phyloP scores from a whole-genome alignment of 257 asterid genomes.

The Eustoma russellianum region DNA sequence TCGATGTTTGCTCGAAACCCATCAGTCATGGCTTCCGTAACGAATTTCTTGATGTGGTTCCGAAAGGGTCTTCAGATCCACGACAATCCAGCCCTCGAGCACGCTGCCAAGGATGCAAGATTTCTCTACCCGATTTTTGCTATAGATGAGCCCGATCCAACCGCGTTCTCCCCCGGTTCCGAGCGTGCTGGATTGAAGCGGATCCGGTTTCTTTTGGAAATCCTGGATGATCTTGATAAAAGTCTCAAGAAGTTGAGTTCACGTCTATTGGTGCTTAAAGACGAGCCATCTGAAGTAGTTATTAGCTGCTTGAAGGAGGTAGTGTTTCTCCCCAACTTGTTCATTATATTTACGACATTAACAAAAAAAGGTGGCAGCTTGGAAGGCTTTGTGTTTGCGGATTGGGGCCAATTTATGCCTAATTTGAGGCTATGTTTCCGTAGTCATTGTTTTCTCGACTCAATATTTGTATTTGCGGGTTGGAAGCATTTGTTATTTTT shows the following conservation, averaged over 20 bases:
- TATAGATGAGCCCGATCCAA: slow-evolving; percentile 77
- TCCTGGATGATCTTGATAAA: slow-evolving; percentile 65
- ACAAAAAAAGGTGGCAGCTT: background rate
- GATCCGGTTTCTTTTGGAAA: slow-evolving; percentile 68
- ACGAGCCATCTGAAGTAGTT: slow-evolving; percentile 68
- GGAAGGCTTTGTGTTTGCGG: too few species aligned
- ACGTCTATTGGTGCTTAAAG: slow-evolving; percentile 76
- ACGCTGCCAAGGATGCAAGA: slow-evolving; percentile 49
- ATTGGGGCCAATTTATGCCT: too few species aligned
- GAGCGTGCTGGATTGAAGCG: slow-evolving; percentile 71
- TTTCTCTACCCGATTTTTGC: slow-evolving; percentile 77
- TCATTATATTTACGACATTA: background rate
- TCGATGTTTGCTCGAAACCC: background rate
- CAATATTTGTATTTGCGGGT: too few species aligned
- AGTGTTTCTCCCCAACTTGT: background rate
- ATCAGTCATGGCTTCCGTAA: slow-evolving; percentile 38
- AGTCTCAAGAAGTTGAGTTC: slow-evolving; percentile 64
- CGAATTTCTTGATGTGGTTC: slow-evolving; percentile 79
- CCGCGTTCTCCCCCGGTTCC: slow-evolving; percentile 64
- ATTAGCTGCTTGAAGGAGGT: slow-evolving; percentile 76
- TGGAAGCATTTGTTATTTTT: too few species aligned
- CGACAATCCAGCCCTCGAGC: slow-evolving; percentile 82
- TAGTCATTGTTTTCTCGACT: too few species aligned
- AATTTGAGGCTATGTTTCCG: too few species aligned
- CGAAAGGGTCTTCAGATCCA: slow-evolving; percentile 83